Evolutionary conservation across 805 yeast genomes (phyloP), one percentile per base, ranked within the genome.

Genomic region (Maudiozyma serrabonitensis): DNA sequence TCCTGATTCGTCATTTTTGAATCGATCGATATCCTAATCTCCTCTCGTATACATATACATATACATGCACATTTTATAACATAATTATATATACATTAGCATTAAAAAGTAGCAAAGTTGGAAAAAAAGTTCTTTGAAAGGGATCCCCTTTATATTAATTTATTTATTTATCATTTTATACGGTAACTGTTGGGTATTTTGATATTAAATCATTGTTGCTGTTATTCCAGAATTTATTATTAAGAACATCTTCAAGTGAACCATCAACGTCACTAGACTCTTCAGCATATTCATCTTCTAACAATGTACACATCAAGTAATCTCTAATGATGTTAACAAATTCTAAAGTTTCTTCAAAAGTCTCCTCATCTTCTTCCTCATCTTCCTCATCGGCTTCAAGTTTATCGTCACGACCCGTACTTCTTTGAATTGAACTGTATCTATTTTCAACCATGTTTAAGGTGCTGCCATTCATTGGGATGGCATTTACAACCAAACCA

Each of bases 231-330:
- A 35, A 35, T n/a, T 35, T 35, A 35, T 35, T n/a, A 35, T 35
- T 35, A 35, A 35, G 4, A 15, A 35, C 8, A 15, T 35, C 38
- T 9, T 35, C 38, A 35, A 35, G 5, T 15, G 16, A n/a, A 35
- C 15, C 38, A 35, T 35, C 38, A 16, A 49, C 49, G 6, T 43
- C 52, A 18, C 37, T 51, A 2, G 43, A 50, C 9, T 47, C 52
- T 12, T 51, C 50, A 18, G 52, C 56, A 32, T 45, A 56, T 19
- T 59, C 61, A 18, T 63, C 62, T 49, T 64, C 69, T 40, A 62
- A 47, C 44, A 63, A 46, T 13, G 58, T 50, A 44, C 68, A 64
- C 16, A 63, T 46, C 43, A 62, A 46, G 47, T 62, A 65, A 51
- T 64, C 67, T 38, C 52, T 60, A 18, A 64, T 55, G 23, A 59